These are phyloP conservation scores for Neonectria neomacrospora DNA, from an alignment of 2,329 filamentous ascomycete species.

Conservation along the genomic window DNA sequence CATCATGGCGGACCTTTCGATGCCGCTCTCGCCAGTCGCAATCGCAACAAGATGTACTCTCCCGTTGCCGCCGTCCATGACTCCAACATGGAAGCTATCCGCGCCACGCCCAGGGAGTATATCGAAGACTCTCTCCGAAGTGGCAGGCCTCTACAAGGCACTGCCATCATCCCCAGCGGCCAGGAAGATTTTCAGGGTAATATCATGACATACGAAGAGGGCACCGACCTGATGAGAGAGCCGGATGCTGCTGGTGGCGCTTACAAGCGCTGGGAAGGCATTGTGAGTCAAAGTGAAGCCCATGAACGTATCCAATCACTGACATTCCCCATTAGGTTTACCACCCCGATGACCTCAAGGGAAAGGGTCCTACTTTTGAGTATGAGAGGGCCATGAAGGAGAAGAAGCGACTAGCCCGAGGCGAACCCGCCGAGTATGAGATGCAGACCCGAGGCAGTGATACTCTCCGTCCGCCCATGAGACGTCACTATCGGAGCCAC, in stretches of 20 bases:
- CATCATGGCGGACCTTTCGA: constrained; percentile 95
- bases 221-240: constrained; percentile 86
- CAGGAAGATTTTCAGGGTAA: constrained; percentile 74
- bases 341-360: constrained; percentile 80
- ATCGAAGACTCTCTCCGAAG: constrained; percentile 77
- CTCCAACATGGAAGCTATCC: constrained; percentile 80
- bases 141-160: constrained; percentile 85
- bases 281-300: constrained; percentile 65
- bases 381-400: constrained; percentile 75
- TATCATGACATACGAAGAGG: constrained; percentile 82
- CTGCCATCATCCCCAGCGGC: constrained; percentile 80
- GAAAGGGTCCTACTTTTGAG: constrained; percentile 80
- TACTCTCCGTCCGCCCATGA: constrained; percentile 35
- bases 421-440: constrained; percentile 57
- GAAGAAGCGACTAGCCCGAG: constrained; percentile 55
- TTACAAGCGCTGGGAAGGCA: constrained; percentile 79
- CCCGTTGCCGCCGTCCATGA: constrained; percentile 81
- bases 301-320: constrained; percentile 4
- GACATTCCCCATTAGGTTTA: constrained; percentile 64
- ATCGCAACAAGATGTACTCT: constrained; percentile 69
- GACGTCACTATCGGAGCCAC: constrained; percentile 58
- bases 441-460: constrained; percentile 55
- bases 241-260: constrained; percentile 73
- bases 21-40: constrained; percentile 79
- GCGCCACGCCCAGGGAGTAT: constrained; percentile 82